Evolutionary conservation across 306 rosid species (phyloP), one percentile per base, ranked within the genome.

Genomic region (Bauhinia variegata): DNA sequence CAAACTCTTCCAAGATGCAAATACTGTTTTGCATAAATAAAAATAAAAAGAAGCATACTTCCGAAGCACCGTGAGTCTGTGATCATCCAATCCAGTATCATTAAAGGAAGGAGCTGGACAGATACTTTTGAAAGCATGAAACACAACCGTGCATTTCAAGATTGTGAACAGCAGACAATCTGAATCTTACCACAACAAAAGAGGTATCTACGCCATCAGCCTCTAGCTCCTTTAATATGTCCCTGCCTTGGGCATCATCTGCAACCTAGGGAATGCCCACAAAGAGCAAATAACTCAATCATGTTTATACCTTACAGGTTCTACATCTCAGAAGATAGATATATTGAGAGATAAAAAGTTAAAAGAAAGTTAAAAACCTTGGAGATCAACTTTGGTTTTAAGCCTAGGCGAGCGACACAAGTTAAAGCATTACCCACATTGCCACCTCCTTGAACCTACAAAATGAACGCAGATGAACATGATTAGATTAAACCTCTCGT

Each of bases 391-490:
- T 82, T 88, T 1, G 97, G 88, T 34, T 62, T 83, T 64, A 93
- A 77, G 30, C 97, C 98, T 74, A 93, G 86, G 14, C 97, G 89
- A 65, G 97, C 86, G 3, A 77, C 88, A 55, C 96, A 89, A 49
- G 97, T 87, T 31, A 89, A 71, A 55, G 97, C 91, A 75, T 93
- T 89, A 43, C 88, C 93, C 0, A 81, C 93, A 73, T 89, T 93
- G 23, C 98, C 98, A 59, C 98, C 98, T 68, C 97, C 98, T 83
- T 88, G 83, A 70, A 93, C 89, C 96, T 88, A 73, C 37, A 60
- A 70, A 75, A 70, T n/a, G 41, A 62, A 43, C 17, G 16, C 3
- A 12, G 7, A n/a, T 7, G 2, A 16, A 56, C 17, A 33, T 11
- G 42, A 56, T 43, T 14, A 68, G 28, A 23, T 23, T 23, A 23